phyloP scores from a whole-genome alignment of 1,139 yeast genomes.

The Pneumocystis canis region DNA sequence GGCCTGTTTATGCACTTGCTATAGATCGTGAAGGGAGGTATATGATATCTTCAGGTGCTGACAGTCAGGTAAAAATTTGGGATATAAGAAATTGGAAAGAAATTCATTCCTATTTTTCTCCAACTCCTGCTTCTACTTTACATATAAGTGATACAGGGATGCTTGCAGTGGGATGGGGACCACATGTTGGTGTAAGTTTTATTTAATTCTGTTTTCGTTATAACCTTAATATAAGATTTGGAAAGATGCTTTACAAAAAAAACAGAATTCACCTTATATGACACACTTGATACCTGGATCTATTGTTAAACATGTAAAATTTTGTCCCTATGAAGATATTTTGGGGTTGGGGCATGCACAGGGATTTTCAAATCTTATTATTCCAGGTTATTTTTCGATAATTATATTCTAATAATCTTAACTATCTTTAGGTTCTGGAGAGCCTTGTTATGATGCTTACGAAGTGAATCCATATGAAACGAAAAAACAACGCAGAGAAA shows the following conservation, averaged over 20 bases:
- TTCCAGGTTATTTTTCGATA: conserved; percentile 46
- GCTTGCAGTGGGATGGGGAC: conserved; percentile 83
- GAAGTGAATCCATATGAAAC: conserved; percentile 89
- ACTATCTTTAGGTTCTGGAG: conserved; percentile 44
- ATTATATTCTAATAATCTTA: not conserved
- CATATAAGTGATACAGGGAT: conserved; percentile 81
- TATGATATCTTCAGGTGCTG: conserved; percentile 89
- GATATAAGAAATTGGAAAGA: conserved; percentile 78
- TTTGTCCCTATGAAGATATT: conserved; percentile 92
- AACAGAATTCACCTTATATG: conserved; percentile 76
- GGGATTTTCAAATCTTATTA: conserved; percentile 66
- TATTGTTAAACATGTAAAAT: conserved; percentile 48
- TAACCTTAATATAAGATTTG: conserved; percentile 30
- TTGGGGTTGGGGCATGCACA: conserved; percentile 72
- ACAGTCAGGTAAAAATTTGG: conserved; percentile 77
- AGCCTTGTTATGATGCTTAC: conserved; percentile 89
- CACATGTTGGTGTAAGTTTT: conserved; percentile 51
- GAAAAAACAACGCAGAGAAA: conserved; percentile 83
- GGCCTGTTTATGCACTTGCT: conserved; percentile 77
- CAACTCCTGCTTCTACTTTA: conserved; percentile 72
- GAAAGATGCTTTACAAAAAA: conserved; percentile 49
- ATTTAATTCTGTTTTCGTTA: not conserved
- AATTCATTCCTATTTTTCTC: conserved; percentile 47
- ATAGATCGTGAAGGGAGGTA: conserved; percentile 84
- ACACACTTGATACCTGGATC: conserved; percentile 73